Base-by-base conservation (phyloP, 495 filamentous ascomycete genomes). In the Penicillium ucsense region DNA sequence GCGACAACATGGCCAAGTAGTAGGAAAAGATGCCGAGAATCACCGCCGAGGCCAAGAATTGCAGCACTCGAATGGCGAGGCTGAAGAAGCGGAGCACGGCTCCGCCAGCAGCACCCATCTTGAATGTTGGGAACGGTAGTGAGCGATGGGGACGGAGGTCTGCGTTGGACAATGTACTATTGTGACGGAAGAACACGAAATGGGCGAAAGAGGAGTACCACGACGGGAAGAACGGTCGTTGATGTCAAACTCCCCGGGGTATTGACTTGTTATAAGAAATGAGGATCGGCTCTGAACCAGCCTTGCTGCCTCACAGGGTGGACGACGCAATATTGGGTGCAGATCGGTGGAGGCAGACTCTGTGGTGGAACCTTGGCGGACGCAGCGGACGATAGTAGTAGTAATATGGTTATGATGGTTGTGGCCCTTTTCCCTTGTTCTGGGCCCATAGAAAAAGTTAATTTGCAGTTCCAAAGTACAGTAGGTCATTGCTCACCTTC, bases 11-110 rank as follows among this genome's bases (percentile, higher is more conserved):
- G 51, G 68, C 67, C 12, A 70, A 57, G 48, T 53, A 70, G 48
- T 71, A 94, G 29, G 84, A 86, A 75, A 83, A 90, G 51, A 94
- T 79, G 59, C 80, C 86, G 41, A 94, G 75, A 46, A 90, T 78
- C 47, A 92, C 70, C 47, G 72, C 82, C 29, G 80, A 71, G 57
- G 77, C 84, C 58, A 80, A 72, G 66, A 91, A 84, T 55, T 88
- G 75, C n/a, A 94, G 64, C 39, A 68, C 55, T 50, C 86, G 83
- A 49, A 88, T 62, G 57, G 81, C 70, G 51, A 81, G 77, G 49
- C 82, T 79, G 32, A 81, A 59, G 39, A 75, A 62, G 51, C 82
- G 81, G 39, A 89, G 78, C 52, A 80, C 67, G 28, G 81, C 62
- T 50, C 81, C 80, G 27, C 73, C 72, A 31, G 64, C 72, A 31